Evolutionary conservation across 1,284 basidiomycete species (phyloP), one percentile per base, ranked within the genome.

Genomic region (Erythrobasidium hasegawianum): DNA sequence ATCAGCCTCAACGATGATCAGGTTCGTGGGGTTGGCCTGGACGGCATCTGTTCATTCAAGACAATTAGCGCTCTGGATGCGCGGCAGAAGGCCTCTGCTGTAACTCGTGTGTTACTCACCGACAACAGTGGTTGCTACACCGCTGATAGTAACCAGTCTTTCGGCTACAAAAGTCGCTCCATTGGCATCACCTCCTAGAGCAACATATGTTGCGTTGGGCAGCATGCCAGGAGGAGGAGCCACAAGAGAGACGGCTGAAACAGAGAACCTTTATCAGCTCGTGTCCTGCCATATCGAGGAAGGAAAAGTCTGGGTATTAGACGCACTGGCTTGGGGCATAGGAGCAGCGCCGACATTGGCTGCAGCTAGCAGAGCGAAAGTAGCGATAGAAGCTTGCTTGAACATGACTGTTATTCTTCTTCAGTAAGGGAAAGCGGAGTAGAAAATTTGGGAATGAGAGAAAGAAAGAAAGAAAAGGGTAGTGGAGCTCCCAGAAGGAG

Each of bases 261-360:
- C 33, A 33, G 33, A 11, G 33, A 33, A 33, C 33, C 33, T 4
- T 33, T 33, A 33, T 33, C 33, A 33, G 33, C 33, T 33, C n/a
- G n/a, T n/a, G n/a, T 33, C 11, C 33, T 33, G 33, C 33, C 33
- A 33, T 5, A 33, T 47, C 43, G 22, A 24, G n/a, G 43, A 47
- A n/a, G 22, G 14, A 47, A 16, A 41, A 41, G 40, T n/a, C 40
- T 41, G 40, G n/a, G 40, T n/a, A 41, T 41, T 10, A 47, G n/a
- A 47, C 43, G n/a, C 5, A 47, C 43, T 47, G 43, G 43, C 43
- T 47, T 47, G 43, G 7, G 43, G 43, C n/a, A 47, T 24, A 14
- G 43, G 43, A 47, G 43, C 16, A 47, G 43, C 43, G n/a, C n/a
- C 43, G 43, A 47, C n/a, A n/a, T 47, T 47, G 16, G n/a, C 43